Conservation (phyloP, 2,329 filamentous ascomycete species). For the Aspergillus tubingensis region DNA sequence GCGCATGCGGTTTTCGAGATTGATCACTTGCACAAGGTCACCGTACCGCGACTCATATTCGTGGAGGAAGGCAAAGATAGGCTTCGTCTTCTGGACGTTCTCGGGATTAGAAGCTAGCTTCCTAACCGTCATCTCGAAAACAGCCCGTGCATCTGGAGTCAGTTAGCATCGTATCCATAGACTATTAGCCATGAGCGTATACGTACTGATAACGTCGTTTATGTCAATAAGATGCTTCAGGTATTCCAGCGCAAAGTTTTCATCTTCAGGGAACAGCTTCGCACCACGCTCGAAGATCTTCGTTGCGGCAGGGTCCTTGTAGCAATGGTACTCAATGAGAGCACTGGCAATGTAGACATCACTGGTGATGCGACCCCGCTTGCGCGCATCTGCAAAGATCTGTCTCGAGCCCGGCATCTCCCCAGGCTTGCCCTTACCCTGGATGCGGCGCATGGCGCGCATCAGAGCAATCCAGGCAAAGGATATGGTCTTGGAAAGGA, state of each 20-base stretch:
- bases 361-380: conserved; percentile 82
- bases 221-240: conserved; percentile 90
- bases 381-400: conserved; percentile 85
- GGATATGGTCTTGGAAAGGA: conserved; percentile 82
- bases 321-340: conserved; percentile 91
- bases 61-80: conserved; percentile 88
- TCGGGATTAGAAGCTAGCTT: conserved; percentile 77
- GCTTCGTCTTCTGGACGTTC: conserved; percentile 72
- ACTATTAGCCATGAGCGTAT: not conserved
- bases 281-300: conserved; percentile 96
- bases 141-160: conserved; percentile 79
- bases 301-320: conserved; percentile 86
- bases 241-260: conserved; percentile 91
- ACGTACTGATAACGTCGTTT: conserved; percentile 89
- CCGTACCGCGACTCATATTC: conserved; percentile 94
- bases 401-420: conserved; percentile 74
- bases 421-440: conserved; percentile 76
- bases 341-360: conserved; percentile 95
- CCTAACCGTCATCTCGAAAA: conserved; percentile 92
- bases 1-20: conserved; percentile 87
- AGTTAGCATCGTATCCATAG: conserved; percentile 15
- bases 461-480: conserved; percentile 95
- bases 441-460: conserved; percentile 88
- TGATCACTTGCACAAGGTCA: conserved; percentile 84
- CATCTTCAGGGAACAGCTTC: conserved; percentile 90